phyloP scores from a whole-genome alignment of 2,329 filamentous ascomycete genomes.

The Ambrosiella cleistominuta region DNA sequence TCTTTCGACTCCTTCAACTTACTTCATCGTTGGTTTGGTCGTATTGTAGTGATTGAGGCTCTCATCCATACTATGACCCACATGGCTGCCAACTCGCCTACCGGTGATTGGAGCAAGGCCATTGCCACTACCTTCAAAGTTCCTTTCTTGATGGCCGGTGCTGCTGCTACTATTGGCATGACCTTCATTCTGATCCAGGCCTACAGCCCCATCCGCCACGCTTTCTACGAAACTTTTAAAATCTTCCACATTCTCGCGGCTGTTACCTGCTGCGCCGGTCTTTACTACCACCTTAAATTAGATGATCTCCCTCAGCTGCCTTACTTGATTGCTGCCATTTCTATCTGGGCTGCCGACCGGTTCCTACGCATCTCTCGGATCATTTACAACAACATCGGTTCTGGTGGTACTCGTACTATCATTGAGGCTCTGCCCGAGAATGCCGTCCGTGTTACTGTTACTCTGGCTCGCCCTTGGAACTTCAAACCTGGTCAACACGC shows the following conservation, averaged over 20 bases:
- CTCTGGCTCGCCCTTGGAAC: constrained; percentile 58
- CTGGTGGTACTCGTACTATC: constrained; percentile 48
- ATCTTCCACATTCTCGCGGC: constrained; percentile 51
- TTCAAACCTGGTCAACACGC: constrained; percentile 62
- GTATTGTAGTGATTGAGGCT: constrained; percentile 51
- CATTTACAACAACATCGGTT: constrained; percentile 47
- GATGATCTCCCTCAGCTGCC: constrained; percentile 36
- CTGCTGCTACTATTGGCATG: constrained; percentile 33
- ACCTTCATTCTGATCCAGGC: constrained; percentile 50
- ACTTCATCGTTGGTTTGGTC: constrained; percentile 53
- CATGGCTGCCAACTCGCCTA: constrained; percentile 7
- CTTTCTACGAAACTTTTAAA: constrained; percentile 66
- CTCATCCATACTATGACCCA: constrained; percentile 43
- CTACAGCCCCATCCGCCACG: constrained; percentile 52
- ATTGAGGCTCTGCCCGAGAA: constrained; percentile 63
- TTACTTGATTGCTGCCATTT: constrained; percentile 43
- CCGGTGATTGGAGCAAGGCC: constrained; percentile 3
- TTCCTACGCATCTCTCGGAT: constrained; percentile 39
- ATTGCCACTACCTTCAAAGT: constrained; percentile 5
- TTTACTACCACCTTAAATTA: constrained; percentile 50
- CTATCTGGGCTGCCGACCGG: constrained; percentile 52
- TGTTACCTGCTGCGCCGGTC: constrained; percentile 38
- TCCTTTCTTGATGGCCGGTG: constrained; percentile 6
- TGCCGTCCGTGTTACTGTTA: constrained; percentile 54
- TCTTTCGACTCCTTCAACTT: constrained; percentile 94